phyloP scores from a whole-genome alignment of 345 rosid species.

The Passiflora organensis region DNA sequence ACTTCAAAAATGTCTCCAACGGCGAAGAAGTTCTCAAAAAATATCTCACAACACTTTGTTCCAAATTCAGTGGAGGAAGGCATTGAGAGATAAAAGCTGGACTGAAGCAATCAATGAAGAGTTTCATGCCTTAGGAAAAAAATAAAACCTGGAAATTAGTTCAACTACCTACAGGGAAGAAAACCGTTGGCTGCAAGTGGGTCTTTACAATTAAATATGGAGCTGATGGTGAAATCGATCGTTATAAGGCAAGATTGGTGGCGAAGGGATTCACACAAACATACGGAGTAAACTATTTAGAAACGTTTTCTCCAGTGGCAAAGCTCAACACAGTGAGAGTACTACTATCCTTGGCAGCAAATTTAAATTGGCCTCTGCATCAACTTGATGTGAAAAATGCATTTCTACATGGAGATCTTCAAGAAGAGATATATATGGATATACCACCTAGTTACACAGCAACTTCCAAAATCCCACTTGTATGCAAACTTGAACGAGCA shows the following conservation, averaged over 20 bases:
- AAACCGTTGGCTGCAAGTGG: no score
- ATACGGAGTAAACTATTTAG: neutral
- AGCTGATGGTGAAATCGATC: neutral
- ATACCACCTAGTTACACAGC: neutral
- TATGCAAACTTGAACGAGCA: slow-evolving; percentile 2
- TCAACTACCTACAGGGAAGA: no score
- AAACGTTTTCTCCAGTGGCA: neutral
- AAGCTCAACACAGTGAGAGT: neutral
- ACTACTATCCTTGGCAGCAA: neutral
- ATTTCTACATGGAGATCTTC: neutral
- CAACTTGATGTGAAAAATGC: neutral
- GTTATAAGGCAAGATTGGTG: neutral
- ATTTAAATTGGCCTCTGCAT: neutral
- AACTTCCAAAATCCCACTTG: neutral
- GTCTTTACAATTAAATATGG: no score
- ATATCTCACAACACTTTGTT: no score
- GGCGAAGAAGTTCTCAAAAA: neutral
- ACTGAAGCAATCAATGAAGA: no score
- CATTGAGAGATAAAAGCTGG: no score
- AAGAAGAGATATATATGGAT: neutral
- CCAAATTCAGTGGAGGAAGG: no score
- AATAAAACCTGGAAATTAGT: no score
- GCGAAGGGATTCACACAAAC: neutral
- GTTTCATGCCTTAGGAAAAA: no score
- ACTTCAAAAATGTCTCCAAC: neutral